These are phyloP conservation scores for Peniophora sp. DNA, from an alignment of 1,284 basidiomycete genomes.

Conservation along the genomic window DNA sequence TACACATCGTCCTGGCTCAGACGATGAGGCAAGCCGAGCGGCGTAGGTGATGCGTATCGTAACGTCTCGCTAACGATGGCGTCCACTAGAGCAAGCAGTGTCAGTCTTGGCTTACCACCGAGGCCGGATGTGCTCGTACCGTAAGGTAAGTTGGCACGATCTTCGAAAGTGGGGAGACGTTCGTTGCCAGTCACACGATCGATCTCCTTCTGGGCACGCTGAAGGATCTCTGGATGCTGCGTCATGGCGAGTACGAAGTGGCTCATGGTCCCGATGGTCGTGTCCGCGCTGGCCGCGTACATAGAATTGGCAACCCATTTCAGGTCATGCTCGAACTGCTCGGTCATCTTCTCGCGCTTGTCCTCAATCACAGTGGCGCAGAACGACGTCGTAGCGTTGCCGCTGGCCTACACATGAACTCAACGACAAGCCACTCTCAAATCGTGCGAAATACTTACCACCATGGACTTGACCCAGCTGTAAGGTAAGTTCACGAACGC, in stretches of 20 bases:
- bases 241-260: slow-evolving; percentile 38
- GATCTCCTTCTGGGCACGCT: slow-evolving; percentile 35
- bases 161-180: slow-evolving; percentile 35
- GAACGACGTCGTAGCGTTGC: not conserved
- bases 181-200: slow-evolving; percentile 29
- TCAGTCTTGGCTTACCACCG: slow-evolving; percentile 26
- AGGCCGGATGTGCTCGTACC: slow-evolving; percentile 35
- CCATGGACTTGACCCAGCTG: slow-evolving; percentile 1
- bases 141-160: slow-evolving; percentile 36
- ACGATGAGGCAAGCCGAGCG: slow-evolving; percentile 21
- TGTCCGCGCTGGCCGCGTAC: slow-evolving; percentile 55
- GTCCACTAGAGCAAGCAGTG: not conserved
- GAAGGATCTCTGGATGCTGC: slow-evolving; percentile 31
- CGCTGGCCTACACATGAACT: not conserved
- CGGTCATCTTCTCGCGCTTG: slow-evolving; percentile 14
- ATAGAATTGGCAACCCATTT: slow-evolving; percentile 72
- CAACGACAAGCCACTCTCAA: not conserved
- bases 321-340: slow-evolving; percentile 46
- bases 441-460: not conserved
- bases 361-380: not conserved
- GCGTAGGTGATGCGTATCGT: not conserved
- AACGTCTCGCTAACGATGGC: slow-evolving; percentile 12
- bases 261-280: slow-evolving; percentile 33
- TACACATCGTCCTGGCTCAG: slow-evolving; percentile 28
- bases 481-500: slow-evolving; percentile 6